Percentiles rank a stretch among this genome's conserved stretches.
These are phyloP conservation scores for Paraphysoderma sedebokerense DNA, from an alignment of 371 early-diverging fungal genomes.

Conservation along the genomic window DNA sequence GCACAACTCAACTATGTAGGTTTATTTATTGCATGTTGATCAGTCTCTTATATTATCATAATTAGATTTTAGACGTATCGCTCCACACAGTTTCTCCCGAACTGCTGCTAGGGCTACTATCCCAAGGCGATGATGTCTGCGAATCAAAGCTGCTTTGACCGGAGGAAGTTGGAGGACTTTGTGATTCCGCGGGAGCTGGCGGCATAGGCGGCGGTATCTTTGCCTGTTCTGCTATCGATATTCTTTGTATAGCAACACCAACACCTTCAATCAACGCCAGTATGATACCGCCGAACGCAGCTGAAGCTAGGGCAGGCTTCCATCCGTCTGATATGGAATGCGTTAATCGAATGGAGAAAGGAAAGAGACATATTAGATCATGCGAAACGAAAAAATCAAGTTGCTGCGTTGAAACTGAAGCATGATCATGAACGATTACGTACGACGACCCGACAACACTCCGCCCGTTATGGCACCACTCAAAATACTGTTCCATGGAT, in stretches of 20 bases:
- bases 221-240: too few species aligned
- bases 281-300: conserved; percentile 77
- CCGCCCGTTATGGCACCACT: conserved; percentile 90
- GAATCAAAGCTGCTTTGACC: too few species aligned
- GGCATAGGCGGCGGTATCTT: too few species aligned
- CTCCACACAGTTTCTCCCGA: too few species aligned
- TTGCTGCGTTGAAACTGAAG: not conserved
- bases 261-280: conserved; percentile 90
- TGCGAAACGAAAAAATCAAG: not conserved
- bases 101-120: too few species aligned
- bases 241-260: conserved; percentile 67
- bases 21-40: too few species aligned
- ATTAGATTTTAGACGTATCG: too few species aligned
- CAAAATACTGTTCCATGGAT: conserved; percentile 85
- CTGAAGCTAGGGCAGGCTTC: conserved; percentile 63
- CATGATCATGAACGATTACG: not conserved
- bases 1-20: too few species aligned
- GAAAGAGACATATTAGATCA: not conserved
- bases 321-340: conserved; percentile 34
- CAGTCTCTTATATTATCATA: too few species aligned
- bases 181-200: too few species aligned
- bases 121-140: too few species aligned
- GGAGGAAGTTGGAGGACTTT: too few species aligned
- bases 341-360: not conserved
- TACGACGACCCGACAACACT: conserved; percentile 68